phyloP scores from a whole-genome alignment of 805 yeast species.

The Pichia deserticola region DNA sequence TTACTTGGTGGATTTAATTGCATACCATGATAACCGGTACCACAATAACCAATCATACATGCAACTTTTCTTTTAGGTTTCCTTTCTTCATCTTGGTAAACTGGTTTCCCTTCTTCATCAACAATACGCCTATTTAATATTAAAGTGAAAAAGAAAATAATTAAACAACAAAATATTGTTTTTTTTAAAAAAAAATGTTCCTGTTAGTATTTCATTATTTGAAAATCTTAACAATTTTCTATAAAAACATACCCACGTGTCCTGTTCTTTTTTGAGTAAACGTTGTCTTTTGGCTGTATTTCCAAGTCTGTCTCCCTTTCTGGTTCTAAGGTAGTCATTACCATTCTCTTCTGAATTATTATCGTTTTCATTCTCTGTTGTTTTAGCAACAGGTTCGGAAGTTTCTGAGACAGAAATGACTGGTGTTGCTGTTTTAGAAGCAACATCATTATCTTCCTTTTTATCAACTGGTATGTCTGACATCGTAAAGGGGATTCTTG shows the following conservation, averaged over 20 bases:
- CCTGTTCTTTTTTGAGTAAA: conserved; percentile 26
- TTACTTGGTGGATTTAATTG: conserved; percentile 82
- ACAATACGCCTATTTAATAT: conserved; percentile 31
- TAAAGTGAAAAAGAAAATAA: neutral
- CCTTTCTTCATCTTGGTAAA: conserved; percentile 46
- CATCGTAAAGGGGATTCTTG: neutral
- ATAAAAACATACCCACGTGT: conserved; percentile 51
- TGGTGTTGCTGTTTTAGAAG: neutral
- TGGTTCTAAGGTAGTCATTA: conserved; percentile 7
- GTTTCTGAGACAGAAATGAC: neutral
- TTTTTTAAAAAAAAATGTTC: neutral
- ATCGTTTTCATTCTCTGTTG: neutral
- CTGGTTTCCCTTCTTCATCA: conserved; percentile 59
- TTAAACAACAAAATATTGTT: too few species aligned
- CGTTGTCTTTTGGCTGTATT: conserved; percentile 25
- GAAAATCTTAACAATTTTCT: neutral
- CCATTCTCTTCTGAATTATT: neutral
- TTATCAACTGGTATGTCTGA: neutral
- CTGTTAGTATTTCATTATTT: conserved; percentile 11
- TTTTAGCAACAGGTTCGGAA: neutral
- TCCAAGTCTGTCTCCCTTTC: conserved; percentile 23
- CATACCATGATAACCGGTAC: conserved; percentile 96
- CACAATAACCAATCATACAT: conserved; percentile 87
- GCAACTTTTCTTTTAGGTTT: conserved; percentile 89
- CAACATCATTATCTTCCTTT: neutral